Evolutionary conservation across 179 eudicot species (phyloP), one percentile per base, ranked within the genome.

Genomic region (Beta corolliflora): DNA sequence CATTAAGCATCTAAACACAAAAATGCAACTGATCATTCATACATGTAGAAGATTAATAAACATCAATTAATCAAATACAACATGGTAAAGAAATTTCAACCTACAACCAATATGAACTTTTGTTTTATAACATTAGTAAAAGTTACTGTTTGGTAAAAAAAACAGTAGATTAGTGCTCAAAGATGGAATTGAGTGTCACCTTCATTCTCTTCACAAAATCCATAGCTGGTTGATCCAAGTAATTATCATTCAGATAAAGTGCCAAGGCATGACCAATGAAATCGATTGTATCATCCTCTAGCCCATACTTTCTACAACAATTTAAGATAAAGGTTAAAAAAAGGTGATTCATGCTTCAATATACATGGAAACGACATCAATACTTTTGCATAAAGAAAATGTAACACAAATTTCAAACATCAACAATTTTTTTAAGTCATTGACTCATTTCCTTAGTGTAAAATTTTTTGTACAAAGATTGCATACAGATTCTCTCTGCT

Each of bases 201-300:
- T 90, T 93, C 86, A 93, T 86, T 89, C 91, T 87, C 87, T 91
- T 93, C 8, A 93, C 94, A 81, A 91, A 91, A 81, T 90, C 94
- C 56, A 84, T 21, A 55, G 97, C 97, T 52, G 94, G 95, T 79
- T 87, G 89, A 77, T 91, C 92, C 89, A 92, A 86, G 86, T 93
- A 93, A 59, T 80, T 71, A 78, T 93, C 97, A 81, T 89, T 85
- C 19, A 72, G 84, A 75, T 91, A 80, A 19, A 93, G 96, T 31
- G 97, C 97, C 88, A 92, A 82, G 29, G 97, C 93, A 90, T 93
- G 97, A 69, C 97, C 97, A 73, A 93, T 90, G 83, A 93, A 92
- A 68, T 92, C 97, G 63, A 93, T 80, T 23, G 97, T 93, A 85
- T 93, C 90, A 73, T 92, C 97, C 77, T 93, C 97, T 64, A 93